Conservation (phyloP, 768 basidiomycete species). For the Coprinopsis sp. region DNA sequence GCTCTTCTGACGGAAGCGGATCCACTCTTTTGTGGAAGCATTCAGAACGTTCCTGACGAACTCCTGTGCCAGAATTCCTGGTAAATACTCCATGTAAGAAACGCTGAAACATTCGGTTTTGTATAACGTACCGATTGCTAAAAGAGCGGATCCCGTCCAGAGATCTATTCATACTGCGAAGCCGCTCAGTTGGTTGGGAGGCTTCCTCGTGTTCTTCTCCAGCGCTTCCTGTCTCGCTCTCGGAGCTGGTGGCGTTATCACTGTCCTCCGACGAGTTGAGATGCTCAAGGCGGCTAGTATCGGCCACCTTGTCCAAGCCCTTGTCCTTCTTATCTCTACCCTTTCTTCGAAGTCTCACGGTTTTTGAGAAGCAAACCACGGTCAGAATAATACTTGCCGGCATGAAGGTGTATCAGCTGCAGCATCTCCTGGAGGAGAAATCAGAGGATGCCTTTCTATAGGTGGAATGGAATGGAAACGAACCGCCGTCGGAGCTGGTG, state of each 20-base stretch:
- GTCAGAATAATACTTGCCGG: slow-evolving; percentile 53
- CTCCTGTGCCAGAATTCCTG: slow-evolving; percentile 70
- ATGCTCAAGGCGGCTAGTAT: too few relatives aligned
- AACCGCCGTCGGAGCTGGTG: slow-evolving; percentile 49
- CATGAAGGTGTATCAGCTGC: slow-evolving; percentile 45
- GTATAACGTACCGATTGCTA: slow-evolving; percentile 56
- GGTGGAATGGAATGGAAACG: slow-evolving; percentile 16
- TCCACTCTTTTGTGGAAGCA: too few relatives aligned
- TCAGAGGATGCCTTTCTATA: slow-evolving; percentile 7
- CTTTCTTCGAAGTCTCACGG: slow-evolving; percentile 26
- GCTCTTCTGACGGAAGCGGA: too few relatives aligned
- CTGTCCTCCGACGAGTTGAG: slow-evolving; percentile 3
- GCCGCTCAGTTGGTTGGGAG: slow-evolving; percentile 15
- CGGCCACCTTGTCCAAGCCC: not conserved
- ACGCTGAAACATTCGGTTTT: not conserved
- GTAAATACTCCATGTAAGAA: not conserved
- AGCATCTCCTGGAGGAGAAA: slow-evolving; percentile 38
- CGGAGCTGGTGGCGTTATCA: slow-evolving; percentile 9
- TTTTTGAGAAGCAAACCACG: slow-evolving; percentile 56
- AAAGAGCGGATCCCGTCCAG: slow-evolving; percentile 69
- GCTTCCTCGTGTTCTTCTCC: slow-evolving; percentile 5
- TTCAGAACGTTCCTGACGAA: slow-evolving; percentile 47
- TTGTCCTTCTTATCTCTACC: slow-evolving; percentile 10
- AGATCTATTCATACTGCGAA: slow-evolving; percentile 68
- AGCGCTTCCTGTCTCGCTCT: slow-evolving; percentile 3